phyloP scores from a whole-genome alignment of 2,329 filamentous ascomycete species.

The Phaeosphaeriaceae sp. region DNA sequence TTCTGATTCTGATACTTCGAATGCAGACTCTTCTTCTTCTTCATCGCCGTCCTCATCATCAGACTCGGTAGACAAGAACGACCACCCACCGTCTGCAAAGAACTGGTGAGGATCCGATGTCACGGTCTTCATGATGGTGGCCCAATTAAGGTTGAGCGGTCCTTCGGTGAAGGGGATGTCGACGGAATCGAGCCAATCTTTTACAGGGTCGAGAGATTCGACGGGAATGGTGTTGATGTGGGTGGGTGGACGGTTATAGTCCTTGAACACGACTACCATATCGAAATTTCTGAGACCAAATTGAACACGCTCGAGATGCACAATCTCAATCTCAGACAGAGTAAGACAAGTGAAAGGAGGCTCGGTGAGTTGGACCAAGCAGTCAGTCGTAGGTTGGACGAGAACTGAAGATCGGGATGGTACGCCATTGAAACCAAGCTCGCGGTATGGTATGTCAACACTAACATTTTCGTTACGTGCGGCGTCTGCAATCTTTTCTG shows the following conservation, averaged over 20 bases:
- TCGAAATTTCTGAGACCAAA: slow-evolving; percentile 99
- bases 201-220: slow-evolving; percentile 91
- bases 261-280: slow-evolving; percentile 97
- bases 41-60: slow-evolving; percentile 80
- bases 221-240: slow-evolving; percentile 99
- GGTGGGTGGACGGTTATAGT: slow-evolving; percentile 86
- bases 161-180: slow-evolving; percentile 95
- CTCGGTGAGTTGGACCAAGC: slow-evolving; percentile 94
- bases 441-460: slow-evolving; percentile 95
- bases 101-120: slow-evolving; percentile 92
- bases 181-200: slow-evolving; percentile 95
- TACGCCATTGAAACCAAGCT: slow-evolving; percentile 95
- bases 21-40: slow-evolving; percentile 87
- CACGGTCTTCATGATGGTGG: slow-evolving; percentile 99
- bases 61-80: slow-evolving; percentile 84
- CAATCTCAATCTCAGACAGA: slow-evolving; percentile 93
- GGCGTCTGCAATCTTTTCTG: slow-evolving; percentile 96
- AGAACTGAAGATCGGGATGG: slow-evolving; percentile 95
- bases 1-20: slow-evolving; percentile 88
- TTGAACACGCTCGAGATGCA: slow-evolving; percentile 91
- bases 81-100: slow-evolving; percentile 95
- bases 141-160: slow-evolving; percentile 97
- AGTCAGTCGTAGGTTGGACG: slow-evolving; percentile 95
- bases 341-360: slow-evolving; percentile 96
- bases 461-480: slow-evolving; percentile 88